These are phyloP conservation scores for Saturnispora zaruensis DNA, from an alignment of 805 yeast genomes.

Conservation along the genomic window DNA sequence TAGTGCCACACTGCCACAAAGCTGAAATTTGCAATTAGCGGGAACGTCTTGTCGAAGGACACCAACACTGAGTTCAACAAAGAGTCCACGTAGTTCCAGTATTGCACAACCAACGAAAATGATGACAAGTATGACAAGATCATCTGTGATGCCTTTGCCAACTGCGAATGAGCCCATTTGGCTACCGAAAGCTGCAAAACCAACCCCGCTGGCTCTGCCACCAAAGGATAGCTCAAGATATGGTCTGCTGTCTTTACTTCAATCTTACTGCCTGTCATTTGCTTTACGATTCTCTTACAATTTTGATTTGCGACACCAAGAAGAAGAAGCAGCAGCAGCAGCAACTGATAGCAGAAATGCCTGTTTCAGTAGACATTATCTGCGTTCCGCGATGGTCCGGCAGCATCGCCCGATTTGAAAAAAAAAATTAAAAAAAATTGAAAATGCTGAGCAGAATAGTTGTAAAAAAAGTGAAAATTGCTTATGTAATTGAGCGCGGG, in stretches of 20 bases:
- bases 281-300: background rate
- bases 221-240: slow-evolving; percentile 26
- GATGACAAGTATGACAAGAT: slow-evolving; percentile 14
- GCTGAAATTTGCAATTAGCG: slow-evolving; percentile 22
- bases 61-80: slow-evolving; percentile 18
- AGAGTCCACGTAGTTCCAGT: slow-evolving; percentile 21
- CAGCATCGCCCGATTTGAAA: background rate
- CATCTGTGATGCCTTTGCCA: slow-evolving; percentile 11
- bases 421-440: background rate
- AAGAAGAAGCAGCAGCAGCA: background rate
- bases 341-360: background rate
- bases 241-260: slow-evolving; percentile 17
- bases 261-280: background rate
- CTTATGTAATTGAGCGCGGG: too few relatives aligned
- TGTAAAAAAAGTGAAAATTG: background rate
- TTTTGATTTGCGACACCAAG: too few relatives aligned
- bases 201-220: slow-evolving; percentile 19
- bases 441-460: background rate
- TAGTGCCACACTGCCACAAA: slow-evolving; percentile 11
- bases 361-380: background rate
- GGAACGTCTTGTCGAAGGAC: slow-evolving; percentile 25
- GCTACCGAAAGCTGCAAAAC: slow-evolving; percentile 15
- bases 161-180: slow-evolving; percentile 15
- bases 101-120: slow-evolving; percentile 16
- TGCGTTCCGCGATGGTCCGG: background rate